Base-by-base conservation (phyloP, 1,139 yeast genomes). In the Yamadazyma sp. region DNA sequence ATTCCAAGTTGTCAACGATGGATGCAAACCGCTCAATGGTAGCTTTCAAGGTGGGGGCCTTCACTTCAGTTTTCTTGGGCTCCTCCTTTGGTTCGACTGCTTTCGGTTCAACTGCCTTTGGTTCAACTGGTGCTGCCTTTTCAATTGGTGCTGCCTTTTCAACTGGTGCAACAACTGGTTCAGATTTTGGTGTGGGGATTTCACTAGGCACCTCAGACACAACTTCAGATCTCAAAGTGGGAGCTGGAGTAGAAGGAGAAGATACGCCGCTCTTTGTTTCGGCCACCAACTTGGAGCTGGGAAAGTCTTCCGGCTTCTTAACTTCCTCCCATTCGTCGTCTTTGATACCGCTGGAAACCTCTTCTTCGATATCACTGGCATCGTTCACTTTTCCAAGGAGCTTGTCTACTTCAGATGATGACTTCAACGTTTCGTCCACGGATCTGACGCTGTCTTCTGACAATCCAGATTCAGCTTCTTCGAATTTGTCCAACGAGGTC, bases 1-100 rank as follows among this genome's bases (percentile, higher is more conserved):
- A 43, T 53, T 84, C 87, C 38, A 85, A 67, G 31, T 70, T 67
- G 10, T 65, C 64, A 9, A 82, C 87, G 24, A 85, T 61, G 1
- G 62, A 44, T 3, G 84, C 77, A 40, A 85, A 67, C 46, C 74
- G 80, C 46, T 83, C 90, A 23, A 85, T 81, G 1, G 87, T 79
- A 6, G 78, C 83, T 50, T 82, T 82, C 46, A 85, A 67, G 1
- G 88, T 84, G 25, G 82, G 70, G n/a, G 76, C 73, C 16, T 67
- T 65, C 5, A 56, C 37, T 26, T 44, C 50, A 21, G 50, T 36
- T 31, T 45, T 45, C 38, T 31, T 44, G 35, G 15, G 16, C 23
- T 47, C 47, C 8, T 39, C 43, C 36, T 41, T 42, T 6, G 44
- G 37, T 29, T 47, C 47, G 25, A 12, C 12, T 12, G 11, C 46